Percentiles rank a stretch among this genome's conserved stretches.
Conservation (phyloP, 2,329 filamentous ascomycete species). For the Penicillium verrucosum region DNA sequence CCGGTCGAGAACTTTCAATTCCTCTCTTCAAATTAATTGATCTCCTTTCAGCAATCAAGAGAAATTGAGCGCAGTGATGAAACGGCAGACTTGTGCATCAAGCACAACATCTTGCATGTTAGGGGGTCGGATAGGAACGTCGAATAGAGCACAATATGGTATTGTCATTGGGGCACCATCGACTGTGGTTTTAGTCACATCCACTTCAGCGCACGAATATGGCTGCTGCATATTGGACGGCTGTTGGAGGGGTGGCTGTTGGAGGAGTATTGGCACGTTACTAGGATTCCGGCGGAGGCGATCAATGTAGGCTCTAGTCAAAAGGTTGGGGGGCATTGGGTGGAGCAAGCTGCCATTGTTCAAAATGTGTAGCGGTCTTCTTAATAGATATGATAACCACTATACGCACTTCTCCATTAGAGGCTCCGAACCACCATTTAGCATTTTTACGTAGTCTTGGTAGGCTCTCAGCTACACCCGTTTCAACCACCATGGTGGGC, state of each 20-base stretch:
- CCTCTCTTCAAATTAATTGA: too few species aligned
- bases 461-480: slow-evolving; percentile 3
- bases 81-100: neutral
- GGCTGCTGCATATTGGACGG: neutral
- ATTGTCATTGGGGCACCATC: neutral
- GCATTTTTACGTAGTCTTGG: slow-evolving; percentile 1
- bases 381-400: slow-evolving; percentile 3
- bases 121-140: neutral
- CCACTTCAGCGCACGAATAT: neutral
- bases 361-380: neutral
- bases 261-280: neutral
- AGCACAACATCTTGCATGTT: neutral
- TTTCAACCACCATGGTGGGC: slow-evolving; percentile 5
- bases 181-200: neutral
- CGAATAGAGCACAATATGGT: neutral
- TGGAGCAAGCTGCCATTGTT: slow-evolving; percentile 2
- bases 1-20: too few species aligned
- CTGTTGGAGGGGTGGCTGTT: neutral
- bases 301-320: neutral
- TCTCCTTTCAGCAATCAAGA: neutral
- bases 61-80: neutral
- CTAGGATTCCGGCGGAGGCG: neutral
- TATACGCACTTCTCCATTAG: neutral
- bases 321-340: neutral
- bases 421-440: slow-evolving; percentile 3